Conservation (phyloP, 208 protist species). For the Giardia muris region DNA sequence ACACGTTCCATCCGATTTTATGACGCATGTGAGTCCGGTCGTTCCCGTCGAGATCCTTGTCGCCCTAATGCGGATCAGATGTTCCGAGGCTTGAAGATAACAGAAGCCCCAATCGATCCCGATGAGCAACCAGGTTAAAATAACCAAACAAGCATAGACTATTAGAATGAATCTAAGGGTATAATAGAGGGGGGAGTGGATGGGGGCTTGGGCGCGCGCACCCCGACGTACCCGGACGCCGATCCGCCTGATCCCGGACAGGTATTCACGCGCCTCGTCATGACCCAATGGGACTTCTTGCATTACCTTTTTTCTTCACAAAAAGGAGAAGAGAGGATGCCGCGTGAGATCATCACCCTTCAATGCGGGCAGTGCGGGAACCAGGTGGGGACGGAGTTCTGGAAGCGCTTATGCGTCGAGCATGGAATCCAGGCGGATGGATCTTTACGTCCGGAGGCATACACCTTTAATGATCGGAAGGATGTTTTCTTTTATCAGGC, state of each 20-base stretch:
- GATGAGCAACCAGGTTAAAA: neutral
- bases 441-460: neutral
- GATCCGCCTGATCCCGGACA: neutral
- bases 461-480: slow-evolving; percentile 70
- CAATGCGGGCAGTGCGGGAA: slow-evolving; percentile 75
- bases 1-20: too few species aligned
- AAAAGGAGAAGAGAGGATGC: slow-evolving; percentile 58
- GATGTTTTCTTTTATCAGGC: slow-evolving; percentile 99
- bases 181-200: neutral
- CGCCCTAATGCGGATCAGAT: neutral
- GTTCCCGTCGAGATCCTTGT: too few species aligned
- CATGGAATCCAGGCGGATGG: slow-evolving; percentile 76
- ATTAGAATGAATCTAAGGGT: neutral
- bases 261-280: neutral
- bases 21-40: too few species aligned
- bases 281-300: neutral
- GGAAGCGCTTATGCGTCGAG: slow-evolving; percentile 88
- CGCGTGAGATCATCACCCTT: slow-evolving; percentile 93
- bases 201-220: neutral
- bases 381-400: slow-evolving; percentile 87
- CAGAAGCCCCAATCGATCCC: neutral
- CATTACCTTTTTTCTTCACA: neutral
- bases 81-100: neutral
- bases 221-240: neutral
- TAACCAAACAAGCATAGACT: neutral